Percentiles rank a stretch among this genome's conserved stretches.
Evolutionary conservation across 1,284 basidiomycete genomes (phyloP).

Genomic region (Puccinia brachypodii): DNA sequence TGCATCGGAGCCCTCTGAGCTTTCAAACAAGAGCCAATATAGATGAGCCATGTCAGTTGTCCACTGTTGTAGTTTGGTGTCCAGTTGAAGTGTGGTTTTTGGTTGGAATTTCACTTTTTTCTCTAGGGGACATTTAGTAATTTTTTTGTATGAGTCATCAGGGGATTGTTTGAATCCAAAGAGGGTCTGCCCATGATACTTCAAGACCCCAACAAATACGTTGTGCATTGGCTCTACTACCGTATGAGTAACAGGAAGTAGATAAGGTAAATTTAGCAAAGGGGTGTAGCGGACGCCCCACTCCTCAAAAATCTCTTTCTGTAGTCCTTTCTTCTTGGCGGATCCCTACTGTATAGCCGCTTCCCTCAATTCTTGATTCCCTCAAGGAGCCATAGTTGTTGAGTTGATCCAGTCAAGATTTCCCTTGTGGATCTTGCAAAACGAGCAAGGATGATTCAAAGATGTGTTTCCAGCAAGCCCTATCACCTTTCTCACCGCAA

Average conservation of each 20-base stretch:
- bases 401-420: neutral
- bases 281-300: slow-evolving; percentile 27
- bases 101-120: neutral
- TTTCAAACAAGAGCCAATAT: neutral
- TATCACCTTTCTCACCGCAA: slow-evolving; percentile 5
- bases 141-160: neutral
- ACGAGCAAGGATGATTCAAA: neutral
- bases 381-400: neutral
- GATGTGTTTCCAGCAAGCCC: slow-evolving; percentile 25
- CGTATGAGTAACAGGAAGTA: neutral
- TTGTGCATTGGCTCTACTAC: slow-evolving; percentile 45
- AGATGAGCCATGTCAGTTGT: neutral
- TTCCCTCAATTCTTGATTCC: neutral
- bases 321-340: neutral
- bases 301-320: slow-evolving; percentile 9
- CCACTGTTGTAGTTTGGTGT: neutral
- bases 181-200: slow-evolving; percentile 3
- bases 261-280: slow-evolving; percentile 32
- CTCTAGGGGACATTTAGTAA: neutral
- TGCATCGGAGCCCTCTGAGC: neutral
- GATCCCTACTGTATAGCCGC: slow-evolving; percentile 4
- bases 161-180: slow-evolving; percentile 4
- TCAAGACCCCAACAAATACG: slow-evolving; percentile 25
- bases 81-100: slow-evolving; percentile 11
- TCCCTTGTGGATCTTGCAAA: neutral